Percentiles rank a stretch among this genome's conserved stretches.
Conservation (phyloP, 2,329 filamentous ascomycete species). For the Zymoseptoria passerinii region DNA sequence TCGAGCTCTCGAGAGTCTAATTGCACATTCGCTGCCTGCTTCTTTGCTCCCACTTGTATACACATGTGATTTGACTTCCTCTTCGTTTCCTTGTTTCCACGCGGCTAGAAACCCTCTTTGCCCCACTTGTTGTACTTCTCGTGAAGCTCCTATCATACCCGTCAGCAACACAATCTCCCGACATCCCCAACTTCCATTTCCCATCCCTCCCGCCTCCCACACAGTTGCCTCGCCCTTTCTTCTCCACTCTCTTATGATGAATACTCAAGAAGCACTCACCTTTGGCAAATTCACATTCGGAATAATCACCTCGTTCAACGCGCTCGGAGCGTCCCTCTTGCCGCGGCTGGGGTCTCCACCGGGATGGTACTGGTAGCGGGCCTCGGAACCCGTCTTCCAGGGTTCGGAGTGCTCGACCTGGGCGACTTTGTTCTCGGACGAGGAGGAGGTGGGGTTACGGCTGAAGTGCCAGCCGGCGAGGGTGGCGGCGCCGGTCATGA, state of each 20-base stretch:
- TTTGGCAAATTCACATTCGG: constrained; percentile 89
- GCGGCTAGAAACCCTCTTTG: constrained; percentile 95
- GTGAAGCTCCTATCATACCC: constrained; percentile 63
- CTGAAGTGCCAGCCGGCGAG: constrained; percentile 87
- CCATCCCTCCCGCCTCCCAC: background rate
- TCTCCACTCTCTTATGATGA: no score
- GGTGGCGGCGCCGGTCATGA: constrained; percentile 83
- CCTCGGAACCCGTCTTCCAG: constrained; percentile 65
- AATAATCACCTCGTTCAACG: constrained; percentile 88
- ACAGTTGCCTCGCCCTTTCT: no score
- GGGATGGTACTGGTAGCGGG: constrained; percentile 61
- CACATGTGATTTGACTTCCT: no score
- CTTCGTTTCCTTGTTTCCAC: no score
- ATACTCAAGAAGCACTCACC: no score
- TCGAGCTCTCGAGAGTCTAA: no score
- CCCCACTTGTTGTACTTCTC: constrained; percentile 99
- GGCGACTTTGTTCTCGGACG: constrained; percentile 69
- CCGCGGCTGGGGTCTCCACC: constrained; percentile 68
- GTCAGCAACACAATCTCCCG: background rate
- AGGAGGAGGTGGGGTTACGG: constrained; percentile 74
- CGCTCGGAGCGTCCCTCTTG: constrained; percentile 85
- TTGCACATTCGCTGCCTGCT: no score
- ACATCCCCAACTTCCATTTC: background rate
- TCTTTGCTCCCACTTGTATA: no score
- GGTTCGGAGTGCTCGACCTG: constrained; percentile 75